Base-by-base conservation (phyloP, 2,329 filamentous ascomycete genomes). In the Lasiodiplodia sp. region DNA sequence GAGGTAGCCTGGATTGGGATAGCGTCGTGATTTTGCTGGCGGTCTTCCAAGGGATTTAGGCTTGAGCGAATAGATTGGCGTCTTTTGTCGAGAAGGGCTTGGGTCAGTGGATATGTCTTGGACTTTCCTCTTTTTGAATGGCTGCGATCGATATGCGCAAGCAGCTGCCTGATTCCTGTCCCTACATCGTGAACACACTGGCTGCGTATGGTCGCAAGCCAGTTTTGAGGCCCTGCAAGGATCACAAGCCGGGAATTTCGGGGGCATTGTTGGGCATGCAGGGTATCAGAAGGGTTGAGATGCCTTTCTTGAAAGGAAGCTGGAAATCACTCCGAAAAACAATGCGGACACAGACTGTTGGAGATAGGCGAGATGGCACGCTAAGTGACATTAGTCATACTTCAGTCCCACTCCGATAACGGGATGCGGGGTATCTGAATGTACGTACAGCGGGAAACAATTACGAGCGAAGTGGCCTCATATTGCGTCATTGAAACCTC, bases 1-100 rank as follows among this genome's bases (percentile, higher is more conserved):
- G 10, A 77, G 71, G 52, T 75, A 79, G 4, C 76, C 76, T 25
- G 77, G 76, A 69, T 79, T 79, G 0, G 77, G 77, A 70, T 78
- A 78, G 7, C 71, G 72, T 28, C 56, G 69, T 31, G 53, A 51
- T 55, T 66, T 40, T 14, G 28, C 37, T 4, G 23, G 31, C 1
- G 37, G 11, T 56, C 28, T 37, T 1, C 16, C 16, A 4, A 56
- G 53, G 10, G 53, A 56, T n/a, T 37, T 37, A 14, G 6, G 21
- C 16, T 38, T 56, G 16, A 18, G 11, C n/a, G n/a, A n/a, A 52
- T 49, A 65, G 44, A 11, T 51, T 31, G 60, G 38, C 8, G 31
- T 10, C 31, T 34, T 34, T 34, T 34, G 31, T 34, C 8, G 7
- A 34, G 60, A 37, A 7, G 60, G 10, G 44, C 25, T 70, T 47